phyloP scores from a whole-genome alignment of 2,329 filamentous ascomycete genomes.

The Talaromyces pinophilus region DNA sequence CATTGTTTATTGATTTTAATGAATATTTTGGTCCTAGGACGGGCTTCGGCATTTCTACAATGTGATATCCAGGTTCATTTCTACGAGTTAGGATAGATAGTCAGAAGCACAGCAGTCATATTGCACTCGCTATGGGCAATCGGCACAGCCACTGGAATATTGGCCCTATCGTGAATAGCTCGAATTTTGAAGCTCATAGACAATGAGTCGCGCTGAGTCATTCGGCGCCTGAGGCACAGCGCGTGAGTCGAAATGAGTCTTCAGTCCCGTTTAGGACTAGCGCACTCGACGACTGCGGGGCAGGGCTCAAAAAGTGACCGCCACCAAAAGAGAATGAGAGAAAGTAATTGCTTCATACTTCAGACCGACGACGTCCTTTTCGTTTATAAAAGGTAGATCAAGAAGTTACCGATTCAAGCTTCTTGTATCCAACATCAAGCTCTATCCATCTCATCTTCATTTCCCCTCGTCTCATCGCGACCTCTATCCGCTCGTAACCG shows the following conservation, averaged over 20 bases:
- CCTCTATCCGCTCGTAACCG: not conserved
- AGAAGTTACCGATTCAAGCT: not conserved
- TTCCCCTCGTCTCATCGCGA: not conserved
- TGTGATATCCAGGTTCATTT: not conserved
- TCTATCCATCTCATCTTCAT: not conserved
- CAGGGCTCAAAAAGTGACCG: conserved; percentile 19
- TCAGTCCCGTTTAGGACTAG: conserved; percentile 16
- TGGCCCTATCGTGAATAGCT: not conserved
- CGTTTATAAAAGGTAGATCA: not conserved
- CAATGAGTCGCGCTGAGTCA: conserved; percentile 8
- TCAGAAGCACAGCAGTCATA: not conserved
- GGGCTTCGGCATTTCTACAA: not conserved
- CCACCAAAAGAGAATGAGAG: conserved; percentile 13
- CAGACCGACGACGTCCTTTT: not conserved
- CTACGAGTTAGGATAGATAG: not conserved
- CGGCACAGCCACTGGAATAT: not conserved
- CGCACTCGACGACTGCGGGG: conserved; percentile 3
- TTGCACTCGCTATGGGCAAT: conserved; percentile 6
- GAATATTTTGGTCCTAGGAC: not conserved
- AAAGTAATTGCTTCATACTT: not conserved
- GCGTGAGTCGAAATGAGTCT: conserved; percentile 23
- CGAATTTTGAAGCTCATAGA: not conserved
- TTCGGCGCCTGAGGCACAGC: conserved; percentile 13
- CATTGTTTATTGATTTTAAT: conserved; percentile 11
- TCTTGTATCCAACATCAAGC: not conserved